These are phyloP conservation scores for Diaporthe humulicola DNA, from an alignment of 2,329 filamentous ascomycete genomes.

Conservation along the genomic window DNA sequence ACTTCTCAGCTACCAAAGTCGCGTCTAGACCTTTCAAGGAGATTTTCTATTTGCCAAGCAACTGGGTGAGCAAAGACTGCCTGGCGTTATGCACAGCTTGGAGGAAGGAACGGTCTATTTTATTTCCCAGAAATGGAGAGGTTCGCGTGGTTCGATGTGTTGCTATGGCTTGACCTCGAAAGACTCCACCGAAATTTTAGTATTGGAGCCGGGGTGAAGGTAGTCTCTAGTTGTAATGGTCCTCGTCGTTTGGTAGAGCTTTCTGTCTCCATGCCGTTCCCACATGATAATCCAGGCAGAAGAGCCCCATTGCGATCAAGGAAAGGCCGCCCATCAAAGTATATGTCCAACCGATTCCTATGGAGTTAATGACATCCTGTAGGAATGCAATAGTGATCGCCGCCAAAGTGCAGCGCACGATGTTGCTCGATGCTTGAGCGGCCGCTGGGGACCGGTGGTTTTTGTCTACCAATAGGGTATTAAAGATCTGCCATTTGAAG, in stretches of 20 bases:
- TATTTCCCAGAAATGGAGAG: constrained; percentile 12
- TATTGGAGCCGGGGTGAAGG: not conserved
- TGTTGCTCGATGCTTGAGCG: not conserved
- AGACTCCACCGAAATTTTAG: not conserved
- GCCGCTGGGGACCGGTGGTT: not conserved
- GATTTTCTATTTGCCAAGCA: not conserved
- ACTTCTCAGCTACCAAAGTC: not conserved
- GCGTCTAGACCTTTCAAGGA: not conserved
- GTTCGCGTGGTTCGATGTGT: not conserved
- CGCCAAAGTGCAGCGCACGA: not conserved
- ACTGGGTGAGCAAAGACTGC: constrained; percentile 37
- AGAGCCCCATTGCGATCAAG: not conserved
- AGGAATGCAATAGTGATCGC: not conserved
- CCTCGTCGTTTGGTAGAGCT: not conserved
- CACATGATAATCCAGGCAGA: not conserved
- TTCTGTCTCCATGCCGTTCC: not conserved
- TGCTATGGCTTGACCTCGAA: not conserved
- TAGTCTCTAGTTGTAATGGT: not conserved
- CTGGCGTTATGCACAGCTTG: constrained; percentile 14
- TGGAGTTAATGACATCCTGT: not conserved
- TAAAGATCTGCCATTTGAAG: not conserved
- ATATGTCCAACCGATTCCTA: not conserved
- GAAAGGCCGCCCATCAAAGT: not conserved
- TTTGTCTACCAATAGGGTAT: not conserved
- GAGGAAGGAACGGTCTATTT: not conserved